Conservation (phyloP, 2,329 filamentous ascomycete genomes). For the Pseudogymnoascus sp. region DNA sequence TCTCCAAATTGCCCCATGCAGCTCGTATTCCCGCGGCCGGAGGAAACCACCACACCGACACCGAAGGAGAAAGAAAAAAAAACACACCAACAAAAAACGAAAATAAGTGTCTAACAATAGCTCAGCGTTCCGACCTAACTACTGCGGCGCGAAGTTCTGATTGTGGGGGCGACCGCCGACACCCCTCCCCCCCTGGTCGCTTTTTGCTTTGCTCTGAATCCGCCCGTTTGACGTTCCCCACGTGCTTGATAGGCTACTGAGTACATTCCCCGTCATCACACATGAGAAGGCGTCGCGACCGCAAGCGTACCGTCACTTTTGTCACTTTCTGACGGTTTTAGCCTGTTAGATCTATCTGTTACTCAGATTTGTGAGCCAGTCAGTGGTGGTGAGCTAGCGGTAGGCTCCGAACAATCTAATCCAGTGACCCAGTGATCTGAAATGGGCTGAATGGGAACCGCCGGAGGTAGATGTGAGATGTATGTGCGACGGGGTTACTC, state of each 20-base stretch:
- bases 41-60: not conserved
- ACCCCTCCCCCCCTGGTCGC: not conserved
- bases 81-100: not conserved
- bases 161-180: not conserved
- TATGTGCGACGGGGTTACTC: not conserved
- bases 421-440: not conserved
- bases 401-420: not conserved
- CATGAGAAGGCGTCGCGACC: not conserved
- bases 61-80: not conserved
- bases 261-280: not conserved
- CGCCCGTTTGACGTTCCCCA: not conserved
- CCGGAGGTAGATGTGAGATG: not conserved
- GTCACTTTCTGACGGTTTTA: not conserved
- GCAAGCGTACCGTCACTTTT: not conserved
- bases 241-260: not conserved
- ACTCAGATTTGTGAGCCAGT: not conserved
- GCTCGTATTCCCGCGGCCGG: not conserved
- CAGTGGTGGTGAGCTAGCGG: not conserved
- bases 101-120: not conserved
- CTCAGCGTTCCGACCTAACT: not conserved
- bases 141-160: not conserved
- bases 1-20: not conserved
- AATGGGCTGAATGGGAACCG: not conserved
- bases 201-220: not conserved
- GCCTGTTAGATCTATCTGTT: not conserved